Evolutionary conservation across 2,329 filamentous ascomycete species (phyloP).

Genomic region (Botrytis galanthina): DNA sequence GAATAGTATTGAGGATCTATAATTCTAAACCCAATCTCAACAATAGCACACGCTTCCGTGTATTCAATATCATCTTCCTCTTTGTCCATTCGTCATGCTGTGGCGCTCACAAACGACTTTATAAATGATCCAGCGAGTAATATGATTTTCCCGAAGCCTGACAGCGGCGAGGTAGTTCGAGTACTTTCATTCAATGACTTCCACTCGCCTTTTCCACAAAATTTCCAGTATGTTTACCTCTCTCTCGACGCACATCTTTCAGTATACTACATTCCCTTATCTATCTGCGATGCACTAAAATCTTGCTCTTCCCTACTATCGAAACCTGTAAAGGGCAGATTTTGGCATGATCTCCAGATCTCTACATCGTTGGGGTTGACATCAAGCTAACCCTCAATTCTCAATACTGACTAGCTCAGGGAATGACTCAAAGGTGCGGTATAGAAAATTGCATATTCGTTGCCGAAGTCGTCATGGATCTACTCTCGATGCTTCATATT

Average conservation of each 20-base stretch:
- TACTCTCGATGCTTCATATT: background rate
- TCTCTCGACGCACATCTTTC: background rate
- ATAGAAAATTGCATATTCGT: background rate
- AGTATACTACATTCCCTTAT: background rate
- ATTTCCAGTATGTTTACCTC: background rate
- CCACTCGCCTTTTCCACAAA: background rate
- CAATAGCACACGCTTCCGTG: background rate
- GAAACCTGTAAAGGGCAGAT: background rate
- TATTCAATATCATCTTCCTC: rapidly evolving
- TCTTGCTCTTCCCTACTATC: background rate
- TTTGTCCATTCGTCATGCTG: rapidly evolving
- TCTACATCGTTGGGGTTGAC: background rate
- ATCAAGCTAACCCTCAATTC: background rate
- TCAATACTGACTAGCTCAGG: background rate
- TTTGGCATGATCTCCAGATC: background rate
- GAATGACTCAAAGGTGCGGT: background rate
- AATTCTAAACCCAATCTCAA: background rate
- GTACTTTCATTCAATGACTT: background rate
- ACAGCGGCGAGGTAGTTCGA: background rate
- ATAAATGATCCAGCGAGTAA: background rate
- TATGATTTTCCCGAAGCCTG: background rate
- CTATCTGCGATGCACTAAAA: background rate
- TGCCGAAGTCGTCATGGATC: background rate
- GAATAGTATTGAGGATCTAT: too few relatives aligned
- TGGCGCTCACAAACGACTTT: background rate